Base-by-base conservation (phyloP, 441 rosid genomes). In the Sinapis alba region DNA sequence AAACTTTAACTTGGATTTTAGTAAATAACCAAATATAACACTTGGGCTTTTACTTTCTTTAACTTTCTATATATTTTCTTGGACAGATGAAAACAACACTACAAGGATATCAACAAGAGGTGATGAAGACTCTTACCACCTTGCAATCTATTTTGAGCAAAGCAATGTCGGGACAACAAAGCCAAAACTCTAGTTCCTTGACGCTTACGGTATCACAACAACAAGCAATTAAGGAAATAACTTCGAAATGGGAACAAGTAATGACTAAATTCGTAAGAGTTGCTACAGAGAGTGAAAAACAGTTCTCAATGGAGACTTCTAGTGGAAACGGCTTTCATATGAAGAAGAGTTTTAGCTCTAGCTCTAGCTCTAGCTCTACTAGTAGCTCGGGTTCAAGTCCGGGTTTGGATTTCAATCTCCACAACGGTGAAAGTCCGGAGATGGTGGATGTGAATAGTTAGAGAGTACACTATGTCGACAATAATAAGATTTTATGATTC, bases 41-140 rank as follows among this genome's bases (percentile, higher is more conserved):
- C n/a, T n/a, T n/a, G n/a, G n/a, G n/a, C n/a, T n/a, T n/a, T n/a
- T n/a, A n/a, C n/a, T n/a, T n/a, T n/a, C n/a, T n/a, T n/a, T n/a
- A n/a, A n/a, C n/a, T n/a, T n/a, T n/a, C n/a, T n/a, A n/a, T n/a
- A n/a, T n/a, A n/a, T 32, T 65, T 56, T n/a, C 7, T 45, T 24
- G 45, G 27, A 64, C 70, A 77, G 76, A 34, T 77, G 68, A 64
- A 77, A 57, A 58, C 71, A 64, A 77, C 80, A 15, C 9, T 77
- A 47, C 62, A 77, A 45, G 76, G 72, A 24, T 77, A 77, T 57
- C 76, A 77, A 64, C 76, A 71, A 71, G 76, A 71, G 61, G 80
- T 77, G 56, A 71, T 56, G 76, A 77, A 71, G 54, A 77, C 71
- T 57, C 62, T 77, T 45, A 71, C 65, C 10, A 18, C 27, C 16